Evolutionary conservation across 2,329 filamentous ascomycete species (phyloP), one percentile per base, ranked within the genome.

Genomic region (Dactylellina haptotyla): DNA sequence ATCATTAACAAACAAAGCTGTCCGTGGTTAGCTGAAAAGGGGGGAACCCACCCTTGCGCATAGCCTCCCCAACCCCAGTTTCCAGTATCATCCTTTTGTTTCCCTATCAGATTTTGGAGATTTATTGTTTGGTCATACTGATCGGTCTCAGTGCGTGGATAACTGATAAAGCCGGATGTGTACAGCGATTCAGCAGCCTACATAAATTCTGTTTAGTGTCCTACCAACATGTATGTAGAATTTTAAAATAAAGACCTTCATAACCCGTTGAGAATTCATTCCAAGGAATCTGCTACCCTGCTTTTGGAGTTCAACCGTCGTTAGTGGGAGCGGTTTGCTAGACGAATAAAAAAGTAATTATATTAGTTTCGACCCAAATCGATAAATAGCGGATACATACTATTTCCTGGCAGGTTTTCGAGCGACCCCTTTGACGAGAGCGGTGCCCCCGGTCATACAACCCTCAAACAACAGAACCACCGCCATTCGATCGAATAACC

Each of bases 61-160:
- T 93, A 97, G 18, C 82, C 80, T 0, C 93, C 93, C 95, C 94
- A 99, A 43, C 83, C 82, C 69, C 69, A 73, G 18, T 50, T 50
- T 6, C 53, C 69, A n/a, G 69, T 73, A 79, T 93, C 91, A 69
- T 88, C 88, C 0, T 87, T 88, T 80, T 99, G 95, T 79, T 96
- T 97, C 78, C 91, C 87, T 16, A 97, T 86, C 6, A 99, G 83
- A 20, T 85, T 86, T 75, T 87, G 87, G 18, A 99, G 84, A 79
- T 98, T 89, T 83, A 98, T 97, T 3, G 87, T 94, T 78, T 87
- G 88, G 78, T 97, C 93, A 79, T 98, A 99, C 30, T 94, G 90
- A 80, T 99, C 95, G 0, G 95, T 99, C 81, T 99, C 95, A 0
- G 95, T 99, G 81, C 95, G 89, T 0, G 95, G 95, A 81, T 99